These are phyloP conservation scores for Nicotiana rustica DNA, from an alignment of 305 asterid genomes.

Conservation along the genomic window DNA sequence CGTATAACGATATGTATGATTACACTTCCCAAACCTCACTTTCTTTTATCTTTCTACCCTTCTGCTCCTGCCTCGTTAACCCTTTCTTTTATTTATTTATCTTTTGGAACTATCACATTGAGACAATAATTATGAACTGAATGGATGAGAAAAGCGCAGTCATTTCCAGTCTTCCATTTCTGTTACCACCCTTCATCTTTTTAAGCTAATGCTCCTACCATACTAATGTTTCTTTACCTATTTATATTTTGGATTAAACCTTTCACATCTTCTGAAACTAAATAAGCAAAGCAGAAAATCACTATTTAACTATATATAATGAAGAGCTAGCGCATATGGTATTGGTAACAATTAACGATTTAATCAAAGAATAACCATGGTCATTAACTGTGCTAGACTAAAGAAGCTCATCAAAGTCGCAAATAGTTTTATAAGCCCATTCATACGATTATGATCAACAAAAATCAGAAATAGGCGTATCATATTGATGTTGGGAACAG, in stretches of 20 bases:
- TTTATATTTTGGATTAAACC: slow-evolving; percentile 16
- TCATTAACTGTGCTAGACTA: background rate
- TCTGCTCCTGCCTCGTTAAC: background rate
- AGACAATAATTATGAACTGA: background rate
- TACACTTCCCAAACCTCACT: slow-evolving; percentile 24
- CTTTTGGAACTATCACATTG: background rate
- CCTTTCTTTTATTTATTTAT: slow-evolving; percentile 28
- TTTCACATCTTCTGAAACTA: slow-evolving; percentile 22
- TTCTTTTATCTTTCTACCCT: background rate
- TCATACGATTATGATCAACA: background rate
- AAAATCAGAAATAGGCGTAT: background rate
- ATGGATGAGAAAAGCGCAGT: background rate
- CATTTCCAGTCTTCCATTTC: slow-evolving; percentile 21
- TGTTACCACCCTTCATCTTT: background rate
- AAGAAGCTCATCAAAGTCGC: slow-evolving; percentile 6
- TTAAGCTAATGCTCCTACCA: slow-evolving; percentile 19
- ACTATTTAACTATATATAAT: background rate
- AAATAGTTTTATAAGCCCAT: background rate
- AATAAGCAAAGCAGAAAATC: background rate
- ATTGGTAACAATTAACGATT: slow-evolving; percentile 9
- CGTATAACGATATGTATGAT: slow-evolving; percentile 13
- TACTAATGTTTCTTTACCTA: background rate
- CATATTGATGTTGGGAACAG: background rate
- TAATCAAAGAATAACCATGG: background rate
- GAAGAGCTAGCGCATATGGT: slow-evolving; percentile 3